Conservation (phyloP, 106 monocot species). For the Dactylorhiza incarnata region DNA sequence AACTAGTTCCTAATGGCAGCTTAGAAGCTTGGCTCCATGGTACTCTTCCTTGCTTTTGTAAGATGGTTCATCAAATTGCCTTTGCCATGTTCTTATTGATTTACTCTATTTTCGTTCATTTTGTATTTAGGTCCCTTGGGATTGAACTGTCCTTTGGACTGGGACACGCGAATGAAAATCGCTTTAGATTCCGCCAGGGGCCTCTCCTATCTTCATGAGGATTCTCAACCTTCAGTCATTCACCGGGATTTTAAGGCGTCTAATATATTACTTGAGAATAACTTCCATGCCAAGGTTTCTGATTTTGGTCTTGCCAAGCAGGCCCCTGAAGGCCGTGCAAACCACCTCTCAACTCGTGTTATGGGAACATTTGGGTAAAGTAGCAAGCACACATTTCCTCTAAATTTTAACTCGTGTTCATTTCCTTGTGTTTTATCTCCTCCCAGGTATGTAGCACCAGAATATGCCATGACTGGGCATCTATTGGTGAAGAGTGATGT, state of each 20-base stretch:
- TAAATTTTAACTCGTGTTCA: not conserved
- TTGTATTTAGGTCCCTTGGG: slow-evolving; percentile 62
- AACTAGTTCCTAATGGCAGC: slow-evolving; percentile 96
- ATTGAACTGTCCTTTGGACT: slow-evolving; percentile 78
- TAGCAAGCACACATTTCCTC: not conserved
- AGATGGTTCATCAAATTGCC: not conserved
- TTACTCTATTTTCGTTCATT: not conserved
- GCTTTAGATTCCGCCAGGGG: slow-evolving; percentile 97
- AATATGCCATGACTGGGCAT: slow-evolving; percentile 91
- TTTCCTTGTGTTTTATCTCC: not conserved
- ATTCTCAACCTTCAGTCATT: slow-evolving; percentile 98
- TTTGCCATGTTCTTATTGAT: not conserved
- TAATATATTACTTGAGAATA: slow-evolving; percentile 90
- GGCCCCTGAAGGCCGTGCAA: slow-evolving; percentile 87
- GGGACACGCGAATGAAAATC: slow-evolving; percentile 98
- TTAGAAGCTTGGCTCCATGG: slow-evolving; percentile 97
- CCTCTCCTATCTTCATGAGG: slow-evolving; percentile 91
- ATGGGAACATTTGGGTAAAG: slow-evolving; percentile 99
- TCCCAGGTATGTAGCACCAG: slow-evolving; percentile 74
- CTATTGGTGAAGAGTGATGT: slow-evolving; percentile 78
- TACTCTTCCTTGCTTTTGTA: slow-evolving; percentile 14
- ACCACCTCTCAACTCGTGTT: slow-evolving; percentile 92
- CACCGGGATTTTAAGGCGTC: slow-evolving; percentile 98
- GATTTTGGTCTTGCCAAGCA: slow-evolving; percentile 98
- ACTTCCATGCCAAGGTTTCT: slow-evolving; percentile 93